Evolutionary conservation across 2,329 filamentous ascomycete genomes (phyloP).

Genomic region (Sporothrix euskadiensis): DNA sequence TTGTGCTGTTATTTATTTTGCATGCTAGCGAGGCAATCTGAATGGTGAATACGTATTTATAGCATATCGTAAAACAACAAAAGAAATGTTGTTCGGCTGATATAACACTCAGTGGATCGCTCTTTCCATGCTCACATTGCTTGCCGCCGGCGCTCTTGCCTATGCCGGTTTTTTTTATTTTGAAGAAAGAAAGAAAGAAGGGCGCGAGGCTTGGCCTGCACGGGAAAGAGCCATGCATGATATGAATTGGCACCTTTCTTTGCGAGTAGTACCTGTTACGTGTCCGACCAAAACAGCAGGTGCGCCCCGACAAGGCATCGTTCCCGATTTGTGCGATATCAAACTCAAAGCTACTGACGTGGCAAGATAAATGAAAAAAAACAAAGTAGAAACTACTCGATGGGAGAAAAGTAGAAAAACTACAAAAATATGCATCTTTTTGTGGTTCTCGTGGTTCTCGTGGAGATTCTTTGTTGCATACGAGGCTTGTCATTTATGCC

Average conservation of each 20-base stretch:
- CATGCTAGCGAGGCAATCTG: slow-evolving; percentile 9
- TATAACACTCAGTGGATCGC: too few species aligned
- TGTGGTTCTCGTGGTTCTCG: slow-evolving; percentile 19
- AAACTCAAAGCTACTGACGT: not conserved
- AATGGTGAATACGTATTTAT: not conserved
- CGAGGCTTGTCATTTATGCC: slow-evolving; percentile 12
- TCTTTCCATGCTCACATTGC: not conserved
- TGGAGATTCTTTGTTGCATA: not conserved
- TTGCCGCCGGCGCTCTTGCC: not conserved
- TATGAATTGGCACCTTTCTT: not conserved
- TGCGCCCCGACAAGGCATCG: not conserved
- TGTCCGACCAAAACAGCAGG: slow-evolving; percentile 5
- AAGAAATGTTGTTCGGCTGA: not conserved
- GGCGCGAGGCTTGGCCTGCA: not conserved
- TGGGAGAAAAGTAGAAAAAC: slow-evolving; percentile 2
- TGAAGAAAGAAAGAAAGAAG: not conserved
- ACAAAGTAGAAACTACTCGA: slow-evolving; percentile 30
- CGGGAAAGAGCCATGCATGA: not conserved
- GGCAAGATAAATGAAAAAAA: slow-evolving; percentile 31
- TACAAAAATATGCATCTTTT: slow-evolving; percentile 3
- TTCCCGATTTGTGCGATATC: slow-evolving; percentile 1
- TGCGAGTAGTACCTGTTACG: not conserved
- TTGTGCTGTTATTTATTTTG: slow-evolving; percentile 1
- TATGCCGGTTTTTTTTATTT: not conserved
- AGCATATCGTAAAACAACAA: not conserved